A percentile compares a stretch with the other conserved stretches of the same genome.
Conservation (phyloP, 345 rosid genomes). For the Pistacia vera region DNA sequence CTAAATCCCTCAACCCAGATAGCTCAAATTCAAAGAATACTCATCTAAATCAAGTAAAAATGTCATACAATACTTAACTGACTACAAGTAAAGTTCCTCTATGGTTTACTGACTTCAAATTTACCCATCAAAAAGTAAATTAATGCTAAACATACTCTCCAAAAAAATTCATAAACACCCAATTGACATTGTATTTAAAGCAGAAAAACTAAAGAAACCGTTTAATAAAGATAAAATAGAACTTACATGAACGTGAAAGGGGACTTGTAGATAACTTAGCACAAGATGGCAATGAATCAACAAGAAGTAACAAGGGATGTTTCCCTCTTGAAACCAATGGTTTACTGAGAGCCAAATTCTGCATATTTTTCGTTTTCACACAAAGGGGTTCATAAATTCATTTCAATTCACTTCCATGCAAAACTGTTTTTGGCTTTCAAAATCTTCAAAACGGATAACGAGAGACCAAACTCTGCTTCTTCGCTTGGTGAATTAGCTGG, state of each 20-base stretch:
- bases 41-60: neutral
- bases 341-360: conserved; percentile 37
- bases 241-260: conserved; percentile 51
- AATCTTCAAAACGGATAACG: neutral
- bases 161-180: neutral
- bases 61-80: neutral
- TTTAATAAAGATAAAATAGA: neutral
- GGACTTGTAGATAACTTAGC: conserved; percentile 37
- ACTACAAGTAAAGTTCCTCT: neutral
- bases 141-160: too few relatives aligned
- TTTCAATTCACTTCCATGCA: conserved; percentile 15
- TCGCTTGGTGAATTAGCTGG: neutral
- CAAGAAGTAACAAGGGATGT: conserved; percentile 49
- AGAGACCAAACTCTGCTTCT: neutral
- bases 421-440: neutral
- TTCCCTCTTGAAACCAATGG: conserved; percentile 46
- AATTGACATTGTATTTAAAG: too few relatives aligned
- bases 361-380: conserved; percentile 31
- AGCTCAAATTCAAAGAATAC: neutral
- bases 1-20: conserved; percentile 2
- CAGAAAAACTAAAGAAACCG: neutral
- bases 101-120: too few relatives aligned
- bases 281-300: conserved; percentile 55
- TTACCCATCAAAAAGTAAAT: too few relatives aligned
- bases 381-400: conserved; percentile 26